Base-by-base conservation (phyloP, 257 asterid genomes). In the Penstemon newberryi region DNA sequence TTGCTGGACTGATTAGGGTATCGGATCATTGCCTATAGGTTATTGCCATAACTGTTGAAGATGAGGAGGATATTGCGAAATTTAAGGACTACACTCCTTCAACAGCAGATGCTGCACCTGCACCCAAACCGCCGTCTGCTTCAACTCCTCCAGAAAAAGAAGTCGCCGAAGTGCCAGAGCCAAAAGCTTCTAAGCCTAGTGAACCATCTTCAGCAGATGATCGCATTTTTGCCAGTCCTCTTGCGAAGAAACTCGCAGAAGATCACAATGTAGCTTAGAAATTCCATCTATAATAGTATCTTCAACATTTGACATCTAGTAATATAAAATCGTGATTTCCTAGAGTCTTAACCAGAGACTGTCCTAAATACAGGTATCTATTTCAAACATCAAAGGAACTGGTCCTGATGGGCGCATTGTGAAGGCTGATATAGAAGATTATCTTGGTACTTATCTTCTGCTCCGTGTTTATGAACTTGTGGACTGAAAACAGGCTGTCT, bases 401-500 rank as follows among this genome's bases (percentile, higher is more conserved):
- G 99, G 99, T 82, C 92, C 96, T 38, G 97, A 89, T 71, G 97
- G 99, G 12, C 87, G 84, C 75, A 84, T 93, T 66, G 96, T 93
- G 78, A 93, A 93, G 84, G 97, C 96, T 69, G 99, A 90, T 56
- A 75, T 93, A 79, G 99, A 93, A 79, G 96, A 89, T 67, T 87
- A 87, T 84, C 83, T 93, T 67, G 99, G 99, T 93, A 90, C 57
- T 62, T 69, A 33, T 82, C 61, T 72, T 59, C 15, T 40, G 38
- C 41, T 64, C 53, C 57, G 46, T 59, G 56, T 52, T 50, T 65
- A 12, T 39, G 4, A 47, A 56, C 51, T 40, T 46, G 56, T 69
- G 60, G 5, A 10, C 13, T 18, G 25, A 44, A 18, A 60, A 41
- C 12, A 7, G 12, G 68, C 18, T 9, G 11, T 65, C 19, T 61